Evolutionary conservation across 2,329 filamentous ascomycete species (phyloP), one percentile per base, ranked within the genome.

Genomic region (Colletotrichum simmondsii): DNA sequence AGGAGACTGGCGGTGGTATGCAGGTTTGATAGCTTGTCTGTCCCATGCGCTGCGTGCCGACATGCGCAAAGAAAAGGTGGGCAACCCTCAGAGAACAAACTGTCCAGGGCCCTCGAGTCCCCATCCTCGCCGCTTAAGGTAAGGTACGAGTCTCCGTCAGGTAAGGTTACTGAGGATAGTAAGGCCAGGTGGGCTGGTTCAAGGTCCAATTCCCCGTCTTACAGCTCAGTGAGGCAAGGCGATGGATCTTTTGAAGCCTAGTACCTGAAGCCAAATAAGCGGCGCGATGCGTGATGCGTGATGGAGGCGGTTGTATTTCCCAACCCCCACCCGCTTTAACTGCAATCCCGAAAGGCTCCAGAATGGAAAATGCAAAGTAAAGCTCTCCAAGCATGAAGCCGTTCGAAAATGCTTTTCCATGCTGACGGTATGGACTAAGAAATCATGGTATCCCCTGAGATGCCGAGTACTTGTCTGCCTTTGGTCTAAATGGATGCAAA

Each of bases 11-110:
- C 32, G 32, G 53, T 58, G 54, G 65, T 22, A 70, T 59, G 70
- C 59, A 56, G 52, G 54, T 72, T 72, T 72, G 70, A 72, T 72
- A 24, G 70, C 54, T 70, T 56, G 42, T 46, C 5, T 56, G 42
- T 26, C 5, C 65, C 54, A 69, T 64, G 70, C 59, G 46, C 52
- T 32, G 59, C 65, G 46, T 65, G 65, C 60, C 65, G 59, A 58
- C 22, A 6, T 11, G 60, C 42, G 16, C 24, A 58, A 11, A 28
- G 52, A 54, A 28, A 59, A 59, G 65, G 65, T 11, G 54, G 58
- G 24, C 11, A 26, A 24, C 42, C 42, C 19, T 49, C 54, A 37
- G 42, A 60, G 32, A 42, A 19, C 14, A 5, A 42, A 46, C 16
- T 53, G 59, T 53, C 46, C 70, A 53, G 60, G 35, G 53, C 59